Evolutionary conservation across 495 filamentous ascomycete genomes (phyloP).

Genomic region (Trichoderma orchidacearum): DNA sequence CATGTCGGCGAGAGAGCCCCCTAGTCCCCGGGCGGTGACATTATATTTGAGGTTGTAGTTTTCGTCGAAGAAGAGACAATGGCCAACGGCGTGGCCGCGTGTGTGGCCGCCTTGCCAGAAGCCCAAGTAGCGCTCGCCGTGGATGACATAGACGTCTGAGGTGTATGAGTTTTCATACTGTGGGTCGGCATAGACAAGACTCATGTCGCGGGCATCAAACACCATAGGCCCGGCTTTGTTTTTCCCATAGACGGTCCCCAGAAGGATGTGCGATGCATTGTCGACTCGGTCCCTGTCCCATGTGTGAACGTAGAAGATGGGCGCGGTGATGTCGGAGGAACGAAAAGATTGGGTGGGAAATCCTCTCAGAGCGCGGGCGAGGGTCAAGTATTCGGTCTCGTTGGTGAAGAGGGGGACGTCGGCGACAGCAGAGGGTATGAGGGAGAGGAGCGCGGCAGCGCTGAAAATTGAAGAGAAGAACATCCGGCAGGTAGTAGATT

Average conservation of each 20-base stretch:
- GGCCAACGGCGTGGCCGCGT: conserved; percentile 5
- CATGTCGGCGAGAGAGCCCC: conserved; percentile 1
- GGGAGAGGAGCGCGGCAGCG: neutral
- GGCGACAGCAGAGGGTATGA: neutral
- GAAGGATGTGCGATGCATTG: conserved; percentile 24
- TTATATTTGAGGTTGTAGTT: conserved; percentile 8
- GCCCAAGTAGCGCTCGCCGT: conserved; percentile 7
- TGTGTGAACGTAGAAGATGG: conserved; percentile 22
- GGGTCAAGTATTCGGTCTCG: neutral
- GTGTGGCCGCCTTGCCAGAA: conserved; percentile 8
- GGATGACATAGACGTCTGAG: neutral
- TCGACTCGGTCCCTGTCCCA: conserved; percentile 19
- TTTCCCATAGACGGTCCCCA: conserved; percentile 4
- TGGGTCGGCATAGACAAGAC: conserved; percentile 9
- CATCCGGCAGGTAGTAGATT: neutral
- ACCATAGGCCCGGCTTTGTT: conserved; percentile 5
- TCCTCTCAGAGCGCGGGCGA: conserved; percentile 15
- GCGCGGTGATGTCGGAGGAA: conserved; percentile 21
- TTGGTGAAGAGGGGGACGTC: neutral
- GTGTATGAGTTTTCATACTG: neutral
- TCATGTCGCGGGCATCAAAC: conserved; percentile 7
- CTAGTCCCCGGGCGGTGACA: conserved; percentile 1
- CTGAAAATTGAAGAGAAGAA: neutral
- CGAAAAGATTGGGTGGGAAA: conserved; percentile 27
- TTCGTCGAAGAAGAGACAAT: conserved; percentile 9